phyloP scores from a whole-genome alignment of 2,329 filamentous ascomycete species.

The Ceratocystis cacaofunesta region DNA sequence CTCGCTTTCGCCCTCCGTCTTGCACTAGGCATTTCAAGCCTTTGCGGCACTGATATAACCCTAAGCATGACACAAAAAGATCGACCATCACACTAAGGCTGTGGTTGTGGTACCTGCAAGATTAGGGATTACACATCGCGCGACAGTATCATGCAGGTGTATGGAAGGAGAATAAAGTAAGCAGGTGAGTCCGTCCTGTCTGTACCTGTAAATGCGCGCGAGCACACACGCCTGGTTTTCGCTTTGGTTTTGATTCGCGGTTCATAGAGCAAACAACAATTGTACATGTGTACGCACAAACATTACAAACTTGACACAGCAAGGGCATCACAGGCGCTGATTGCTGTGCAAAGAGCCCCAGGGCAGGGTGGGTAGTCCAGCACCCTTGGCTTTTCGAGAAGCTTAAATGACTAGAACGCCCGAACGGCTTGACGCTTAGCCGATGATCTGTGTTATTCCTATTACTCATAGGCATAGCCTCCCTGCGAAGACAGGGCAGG shows the following conservation, averaged over 20 bases:
- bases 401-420: no score
- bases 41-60: not conserved
- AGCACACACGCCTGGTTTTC: not conserved
- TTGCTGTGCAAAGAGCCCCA: no score
- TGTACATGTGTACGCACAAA: not conserved
- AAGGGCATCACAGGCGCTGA: not conserved
- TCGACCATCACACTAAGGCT: not conserved
- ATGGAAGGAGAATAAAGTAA: not conserved
- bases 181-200: not conserved
- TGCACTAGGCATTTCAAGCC: no score
- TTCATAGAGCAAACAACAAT: not conserved
- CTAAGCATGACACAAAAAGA: not conserved
- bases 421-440: not conserved
- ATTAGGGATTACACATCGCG: not conserved
- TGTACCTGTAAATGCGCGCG: not conserved
- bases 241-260: not conserved
- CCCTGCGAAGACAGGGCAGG: not conserved
- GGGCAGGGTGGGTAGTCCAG: no score
- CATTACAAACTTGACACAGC: not conserved
- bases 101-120: not conserved
- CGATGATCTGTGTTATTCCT: not conserved
- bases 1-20: not conserved
- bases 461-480: not conserved
- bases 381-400: no score
- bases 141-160: not conserved